Evolutionary conservation across 805 yeast genomes (phyloP).

Genomic region (Candida ipomoeae): DNA sequence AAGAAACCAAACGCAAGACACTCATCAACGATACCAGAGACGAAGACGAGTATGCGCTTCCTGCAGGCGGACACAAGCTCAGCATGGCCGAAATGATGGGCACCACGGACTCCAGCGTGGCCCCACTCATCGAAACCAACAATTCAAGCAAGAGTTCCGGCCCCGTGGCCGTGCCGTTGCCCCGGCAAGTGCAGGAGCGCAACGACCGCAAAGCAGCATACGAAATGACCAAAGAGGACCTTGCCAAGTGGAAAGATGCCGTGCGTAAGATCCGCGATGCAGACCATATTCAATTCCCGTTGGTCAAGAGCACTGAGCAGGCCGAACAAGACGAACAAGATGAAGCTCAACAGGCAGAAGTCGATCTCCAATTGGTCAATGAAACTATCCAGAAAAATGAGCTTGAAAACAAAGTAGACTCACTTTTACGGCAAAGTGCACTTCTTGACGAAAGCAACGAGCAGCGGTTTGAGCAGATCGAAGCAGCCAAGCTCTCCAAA

Average conservation of each 20-base stretch:
- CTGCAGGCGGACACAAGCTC: slow-evolving; percentile 55
- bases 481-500: slow-evolving; percentile 71
- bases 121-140: slow-evolving; percentile 45
- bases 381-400: slow-evolving; percentile 42
- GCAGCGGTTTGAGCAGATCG: slow-evolving; percentile 83
- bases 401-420: slow-evolving; percentile 62
- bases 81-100: slow-evolving; percentile 73
- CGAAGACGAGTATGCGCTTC: slow-evolving; percentile 69
- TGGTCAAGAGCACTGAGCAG: slow-evolving; percentile 38
- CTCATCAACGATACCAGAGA: slow-evolving; percentile 51
- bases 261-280: slow-evolving; percentile 77
- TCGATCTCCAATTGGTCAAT: slow-evolving; percentile 19
- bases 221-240: slow-evolving; percentile 81
- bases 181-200: slow-evolving; percentile 79
- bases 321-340: slow-evolving; percentile 23
- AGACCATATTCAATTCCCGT: slow-evolving; percentile 77
- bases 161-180: slow-evolving; percentile 75
- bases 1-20: slow-evolving; percentile 38
- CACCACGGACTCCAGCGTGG: slow-evolving; percentile 51
- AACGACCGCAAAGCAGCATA: slow-evolving; percentile 87
- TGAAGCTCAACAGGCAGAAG: slow-evolving; percentile 11
- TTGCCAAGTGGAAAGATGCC: slow-evolving; percentile 82
- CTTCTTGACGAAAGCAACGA: slow-evolving; percentile 69
- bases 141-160: slow-evolving; percentile 30
- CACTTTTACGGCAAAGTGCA: slow-evolving; percentile 59